Conservation (phyloP, 139 green algal species). For the Volvox reticuliferus region DNA sequence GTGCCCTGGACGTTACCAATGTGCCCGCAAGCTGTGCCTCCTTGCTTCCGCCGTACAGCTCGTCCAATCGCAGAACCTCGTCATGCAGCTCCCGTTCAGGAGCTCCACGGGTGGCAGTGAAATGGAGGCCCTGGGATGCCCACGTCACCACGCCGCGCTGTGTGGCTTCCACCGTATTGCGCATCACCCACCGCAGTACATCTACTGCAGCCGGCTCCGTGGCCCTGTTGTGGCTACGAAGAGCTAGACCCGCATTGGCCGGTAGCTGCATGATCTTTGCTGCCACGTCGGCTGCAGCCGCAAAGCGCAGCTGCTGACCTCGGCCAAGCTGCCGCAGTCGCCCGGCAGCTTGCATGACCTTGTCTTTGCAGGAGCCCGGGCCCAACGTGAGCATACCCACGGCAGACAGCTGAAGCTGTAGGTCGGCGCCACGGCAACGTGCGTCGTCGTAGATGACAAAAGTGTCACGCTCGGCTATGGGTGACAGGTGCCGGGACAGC, state of each 20-base stretch:
- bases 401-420: slow-evolving; percentile 59
- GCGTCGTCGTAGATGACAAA: slow-evolving; percentile 72
- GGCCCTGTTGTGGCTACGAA: neutral
- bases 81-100: slow-evolving; percentile 53
- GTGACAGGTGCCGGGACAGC: slow-evolving; percentile 34
- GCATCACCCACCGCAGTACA: slow-evolving; percentile 69
- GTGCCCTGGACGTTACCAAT: neutral
- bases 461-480: slow-evolving; percentile 56
- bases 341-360: slow-evolving; percentile 72
- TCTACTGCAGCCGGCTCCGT: neutral
- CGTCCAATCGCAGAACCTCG: slow-evolving; percentile 54
- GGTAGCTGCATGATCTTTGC: slow-evolving; percentile 1
- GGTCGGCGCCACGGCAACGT: slow-evolving; percentile 63
- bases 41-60: slow-evolving; percentile 39
- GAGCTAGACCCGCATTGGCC: neutral
- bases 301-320: slow-evolving; percentile 57
- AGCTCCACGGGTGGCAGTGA: slow-evolving; percentile 38
- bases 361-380: slow-evolving; percentile 66
- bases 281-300: slow-evolving; percentile 34
- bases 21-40: neutral
- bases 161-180: slow-evolving; percentile 64
- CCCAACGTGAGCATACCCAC: slow-evolving; percentile 75
- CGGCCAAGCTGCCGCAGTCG: slow-evolving; percentile 58
- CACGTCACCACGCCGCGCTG: slow-evolving; percentile 45
- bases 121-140: slow-evolving; percentile 61